These are phyloP conservation scores for Micractinium conductrix DNA, from an alignment of 139 green algal species.

Conservation along the genomic window DNA sequence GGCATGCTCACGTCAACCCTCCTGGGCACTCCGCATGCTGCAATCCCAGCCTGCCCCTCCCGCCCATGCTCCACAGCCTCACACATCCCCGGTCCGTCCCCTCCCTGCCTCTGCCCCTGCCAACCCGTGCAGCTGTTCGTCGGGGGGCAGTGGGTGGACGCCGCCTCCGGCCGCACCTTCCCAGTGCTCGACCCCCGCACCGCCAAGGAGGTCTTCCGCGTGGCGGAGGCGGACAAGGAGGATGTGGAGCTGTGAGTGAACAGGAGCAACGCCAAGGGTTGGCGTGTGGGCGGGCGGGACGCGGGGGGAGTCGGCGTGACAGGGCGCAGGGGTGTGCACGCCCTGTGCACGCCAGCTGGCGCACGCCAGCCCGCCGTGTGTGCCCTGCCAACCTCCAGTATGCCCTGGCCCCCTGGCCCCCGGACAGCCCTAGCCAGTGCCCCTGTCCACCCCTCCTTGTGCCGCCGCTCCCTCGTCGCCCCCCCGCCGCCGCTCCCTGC, in stretches of 20 bases:
- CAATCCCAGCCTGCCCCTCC: neutral
- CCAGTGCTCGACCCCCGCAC: conserved; percentile 63
- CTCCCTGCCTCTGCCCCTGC: neutral
- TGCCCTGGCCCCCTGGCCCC: too few species aligned
- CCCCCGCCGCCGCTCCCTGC: neutral
- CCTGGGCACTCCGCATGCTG: neutral
- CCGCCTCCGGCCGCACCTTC: conserved; percentile 49
- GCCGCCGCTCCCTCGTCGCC: neutral
- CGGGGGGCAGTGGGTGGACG: conserved; percentile 69
- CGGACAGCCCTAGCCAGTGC: neutral
- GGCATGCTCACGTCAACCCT: neutral
- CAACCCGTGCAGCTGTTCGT: conserved; percentile 76
- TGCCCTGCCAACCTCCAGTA: too few species aligned
- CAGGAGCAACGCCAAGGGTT: too few species aligned
- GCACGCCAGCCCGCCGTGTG: too few species aligned
- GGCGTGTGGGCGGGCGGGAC: too few species aligned
- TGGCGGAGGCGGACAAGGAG: conserved; percentile 65
- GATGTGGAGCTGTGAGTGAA: conserved; percentile 60
- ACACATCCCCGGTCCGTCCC: neutral
- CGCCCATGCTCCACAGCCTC: neutral
- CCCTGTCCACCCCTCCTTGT: neutral
- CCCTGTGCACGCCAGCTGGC: too few species aligned
- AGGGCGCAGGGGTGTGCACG: too few species aligned
- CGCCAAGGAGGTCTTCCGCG: conserved; percentile 58
- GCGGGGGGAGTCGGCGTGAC: too few species aligned